Percentiles rank a stretch among this genome's conserved stretches.
Conservation (phyloP, 257 asterid species). For the Plectranthus barbatus region DNA sequence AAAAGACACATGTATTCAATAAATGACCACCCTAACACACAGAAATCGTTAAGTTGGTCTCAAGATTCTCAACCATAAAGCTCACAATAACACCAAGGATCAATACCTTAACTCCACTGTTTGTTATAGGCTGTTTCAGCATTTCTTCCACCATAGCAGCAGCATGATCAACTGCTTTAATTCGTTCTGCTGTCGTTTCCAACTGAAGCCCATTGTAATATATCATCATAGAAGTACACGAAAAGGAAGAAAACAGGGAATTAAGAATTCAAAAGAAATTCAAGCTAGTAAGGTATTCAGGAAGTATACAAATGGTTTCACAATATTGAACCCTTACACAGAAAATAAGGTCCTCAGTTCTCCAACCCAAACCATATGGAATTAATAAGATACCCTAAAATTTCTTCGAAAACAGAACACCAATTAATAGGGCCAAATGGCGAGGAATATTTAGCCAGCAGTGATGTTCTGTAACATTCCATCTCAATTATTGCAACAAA, state of each 20-base stretch:
- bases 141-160: conserved; percentile 96
- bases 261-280: background rate
- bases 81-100: conserved; percentile 4
- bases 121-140: conserved; percentile 51
- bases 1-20: conserved; percentile 57
- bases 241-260: background rate
- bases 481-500: background rate
- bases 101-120: conserved; percentile 53
- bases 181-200: conserved; percentile 78
- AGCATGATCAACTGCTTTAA: conserved; percentile 91
- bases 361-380: background rate
- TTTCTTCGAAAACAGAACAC: background rate
- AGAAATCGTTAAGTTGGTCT: conserved; percentile 5
- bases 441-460: background rate
- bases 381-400: background rate
- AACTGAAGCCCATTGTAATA: conserved; percentile 46
- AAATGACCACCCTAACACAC: conserved; percentile 54
- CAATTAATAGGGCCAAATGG: background rate
- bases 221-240: conserved; percentile 13
- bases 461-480: background rate
- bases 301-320: background rate
- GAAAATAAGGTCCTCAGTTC: background rate
- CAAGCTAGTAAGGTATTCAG: background rate
- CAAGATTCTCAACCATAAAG: conserved; percentile 3
- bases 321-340: background rate